These are phyloP conservation scores for Ceratocystis destructans DNA, from an alignment of 2,329 filamentous ascomycete species.

Conservation along the genomic window DNA sequence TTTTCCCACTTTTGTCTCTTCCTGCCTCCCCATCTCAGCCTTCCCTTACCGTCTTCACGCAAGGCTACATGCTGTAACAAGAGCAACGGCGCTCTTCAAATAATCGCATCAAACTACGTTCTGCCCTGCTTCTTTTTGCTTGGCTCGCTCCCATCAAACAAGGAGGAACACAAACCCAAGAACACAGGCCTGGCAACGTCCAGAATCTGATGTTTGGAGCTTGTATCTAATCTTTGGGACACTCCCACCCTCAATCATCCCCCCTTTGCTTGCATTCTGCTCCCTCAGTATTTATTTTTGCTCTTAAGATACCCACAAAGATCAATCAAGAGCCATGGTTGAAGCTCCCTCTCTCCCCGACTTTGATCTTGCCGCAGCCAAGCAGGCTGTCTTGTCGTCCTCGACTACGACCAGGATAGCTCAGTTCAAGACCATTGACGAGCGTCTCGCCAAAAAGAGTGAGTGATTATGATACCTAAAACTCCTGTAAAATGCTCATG, in stretches of 20 bases:
- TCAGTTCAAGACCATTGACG: conserved; percentile 42
- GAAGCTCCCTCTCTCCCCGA: conserved; percentile 23
- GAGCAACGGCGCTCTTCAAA: conserved; percentile 1
- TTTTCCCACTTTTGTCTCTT: conserved; percentile 1
- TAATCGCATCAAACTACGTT: background rate
- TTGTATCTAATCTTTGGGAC: background rate
- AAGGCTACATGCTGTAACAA: conserved; percentile 1
- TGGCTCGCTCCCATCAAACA: background rate
- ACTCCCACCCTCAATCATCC: background rate
- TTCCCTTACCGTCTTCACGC: background rate
- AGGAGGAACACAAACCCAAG: background rate
- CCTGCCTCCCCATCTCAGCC: conserved; percentile 5
- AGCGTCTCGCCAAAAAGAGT: conserved; percentile 44
- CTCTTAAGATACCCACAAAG: conserved; percentile 9
- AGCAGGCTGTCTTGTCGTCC: conserved; percentile 44
- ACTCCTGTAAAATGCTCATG: conserved; percentile 15
- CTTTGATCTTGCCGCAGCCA: conserved; percentile 38
- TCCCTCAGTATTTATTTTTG: background rate
- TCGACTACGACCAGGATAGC: conserved; percentile 44
- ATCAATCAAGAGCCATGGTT: conserved; percentile 16
- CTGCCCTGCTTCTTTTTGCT: background rate
- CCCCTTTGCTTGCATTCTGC: background rate
- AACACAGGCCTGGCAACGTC: conserved; percentile 5
- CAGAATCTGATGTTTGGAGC: conserved; percentile 10
- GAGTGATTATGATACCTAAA: conserved; percentile 23